phyloP scores from a whole-genome alignment of 176 grass and related monocot species.

The Tillandsia leiboldiana region DNA sequence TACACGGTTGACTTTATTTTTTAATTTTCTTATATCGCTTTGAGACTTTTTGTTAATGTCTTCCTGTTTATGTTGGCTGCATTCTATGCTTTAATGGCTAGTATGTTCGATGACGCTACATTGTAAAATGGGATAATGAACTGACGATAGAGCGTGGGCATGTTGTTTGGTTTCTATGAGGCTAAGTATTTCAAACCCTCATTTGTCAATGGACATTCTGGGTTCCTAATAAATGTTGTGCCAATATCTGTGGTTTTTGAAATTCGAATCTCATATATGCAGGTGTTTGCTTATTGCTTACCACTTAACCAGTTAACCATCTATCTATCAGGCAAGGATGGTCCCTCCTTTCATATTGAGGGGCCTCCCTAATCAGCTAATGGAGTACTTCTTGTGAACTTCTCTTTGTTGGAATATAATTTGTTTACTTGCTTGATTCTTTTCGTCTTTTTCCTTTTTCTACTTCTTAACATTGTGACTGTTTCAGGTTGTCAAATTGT shows the following conservation, averaged over 20 bases:
- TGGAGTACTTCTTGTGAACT: conserved; percentile 94
- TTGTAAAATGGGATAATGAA: conserved; percentile 89
- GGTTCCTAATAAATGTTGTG: conserved; percentile 78
- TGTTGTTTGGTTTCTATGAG: conserved; percentile 95
- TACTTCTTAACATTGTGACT: conserved; percentile 16
- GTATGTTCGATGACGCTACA: conserved; percentile 93
- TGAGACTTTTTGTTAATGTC: conserved; percentile 31
- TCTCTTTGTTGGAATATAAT: conserved; percentile 55
- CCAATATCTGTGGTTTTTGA: conserved; percentile 64
- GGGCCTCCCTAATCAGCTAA: conserved; percentile 90
- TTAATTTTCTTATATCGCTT: conserved; percentile 9
- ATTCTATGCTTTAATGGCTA: conserved; percentile 76
- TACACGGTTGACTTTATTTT: conserved; percentile 36
- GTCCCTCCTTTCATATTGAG: conserved; percentile 83
- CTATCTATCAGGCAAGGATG: conserved; percentile 92
- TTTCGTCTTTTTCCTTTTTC: conserved; percentile 13
- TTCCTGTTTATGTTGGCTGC: conserved; percentile 61
- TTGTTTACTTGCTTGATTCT: conserved; percentile 6
- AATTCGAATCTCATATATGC: conserved; percentile 99
- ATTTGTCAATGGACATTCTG: conserved; percentile 99
- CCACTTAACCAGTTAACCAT: conserved; percentile 97
- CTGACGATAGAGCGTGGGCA: conserved; percentile 91
- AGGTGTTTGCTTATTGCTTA: conserved; percentile 99
- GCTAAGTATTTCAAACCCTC: conserved; percentile 99
- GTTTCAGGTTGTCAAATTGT: conserved; percentile 99